These are phyloP conservation scores for Bruguiera hainesii DNA, from an alignment of 441 rosid genomes.

Conservation along the genomic window DNA sequence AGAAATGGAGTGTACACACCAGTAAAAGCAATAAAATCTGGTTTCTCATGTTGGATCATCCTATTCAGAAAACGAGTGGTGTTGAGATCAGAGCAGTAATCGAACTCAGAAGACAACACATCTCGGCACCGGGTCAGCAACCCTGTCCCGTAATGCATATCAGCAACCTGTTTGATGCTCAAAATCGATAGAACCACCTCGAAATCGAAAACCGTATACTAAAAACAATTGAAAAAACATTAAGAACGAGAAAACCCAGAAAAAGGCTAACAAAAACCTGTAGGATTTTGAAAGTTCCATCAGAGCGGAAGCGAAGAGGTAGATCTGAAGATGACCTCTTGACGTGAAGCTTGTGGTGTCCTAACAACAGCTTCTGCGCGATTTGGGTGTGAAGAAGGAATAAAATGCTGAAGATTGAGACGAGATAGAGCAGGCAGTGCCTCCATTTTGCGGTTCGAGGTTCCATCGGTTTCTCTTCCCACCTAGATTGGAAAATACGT, in stretches of 20 bases:
- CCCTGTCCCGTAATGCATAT: constrained; percentile 89
- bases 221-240: neutral
- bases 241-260: too few relatives aligned
- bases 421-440: constrained; percentile 41
- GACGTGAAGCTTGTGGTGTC: constrained; percentile 37
- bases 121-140: constrained; percentile 66
- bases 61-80: constrained; percentile 67
- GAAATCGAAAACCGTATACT: neutral
- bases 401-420: constrained; percentile 33
- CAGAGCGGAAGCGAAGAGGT: constrained; percentile 72
- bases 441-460: constrained; percentile 28
- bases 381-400: constrained; percentile 42
- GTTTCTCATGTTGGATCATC: constrained; percentile 67
- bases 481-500: neutral
- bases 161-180: constrained; percentile 51
- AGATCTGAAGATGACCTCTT: constrained; percentile 54
- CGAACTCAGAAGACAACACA: constrained; percentile 53
- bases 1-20: constrained; percentile 33
- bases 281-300: constrained; percentile 89
- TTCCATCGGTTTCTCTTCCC: constrained; percentile 22
- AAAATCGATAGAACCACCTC: neutral
- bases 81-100: constrained; percentile 78
- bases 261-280: constrained; percentile 43
- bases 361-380: constrained; percentile 35
- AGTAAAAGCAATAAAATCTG: constrained; percentile 80